These are phyloP conservation scores for Phanerochaete carnosa DNA, from an alignment of 768 basidiomycete species.

Conservation along the genomic window DNA sequence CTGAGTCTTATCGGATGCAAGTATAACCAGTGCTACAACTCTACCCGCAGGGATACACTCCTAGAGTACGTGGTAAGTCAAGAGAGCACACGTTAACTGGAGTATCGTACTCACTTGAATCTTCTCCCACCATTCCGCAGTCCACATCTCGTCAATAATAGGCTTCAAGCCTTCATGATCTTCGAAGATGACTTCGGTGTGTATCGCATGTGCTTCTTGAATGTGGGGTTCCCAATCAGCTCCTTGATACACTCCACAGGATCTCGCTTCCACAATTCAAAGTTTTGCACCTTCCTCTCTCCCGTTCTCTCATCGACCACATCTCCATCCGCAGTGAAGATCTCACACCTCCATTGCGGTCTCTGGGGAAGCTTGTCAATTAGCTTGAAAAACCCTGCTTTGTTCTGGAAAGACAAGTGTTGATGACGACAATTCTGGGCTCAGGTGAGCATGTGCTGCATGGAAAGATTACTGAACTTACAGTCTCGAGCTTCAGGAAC, in stretches of 20 bases:
- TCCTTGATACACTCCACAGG: slow-evolving; percentile 34
- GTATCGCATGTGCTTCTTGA: slow-evolving; percentile 25
- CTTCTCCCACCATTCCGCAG: slow-evolving; percentile 48
- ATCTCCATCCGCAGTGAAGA: slow-evolving; percentile 12
- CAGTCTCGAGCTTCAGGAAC: slow-evolving; percentile 14
- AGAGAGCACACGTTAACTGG: background rate
- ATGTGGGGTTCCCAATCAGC: slow-evolving; percentile 32
- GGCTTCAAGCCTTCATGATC: slow-evolving; percentile 22
- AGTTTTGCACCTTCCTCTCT: slow-evolving; percentile 17
- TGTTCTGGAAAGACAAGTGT: slow-evolving; percentile 19
- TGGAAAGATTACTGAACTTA: background rate
- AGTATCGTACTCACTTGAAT: slow-evolving; percentile 38
- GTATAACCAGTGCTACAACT: slow-evolving; percentile 25
- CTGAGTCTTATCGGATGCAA: slow-evolving; percentile 30
- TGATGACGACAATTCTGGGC: slow-evolving; percentile 3
- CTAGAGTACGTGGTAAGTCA: background rate
- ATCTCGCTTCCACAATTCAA: slow-evolving; percentile 33
- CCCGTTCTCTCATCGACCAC: slow-evolving; percentile 11
- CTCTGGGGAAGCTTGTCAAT: slow-evolving; percentile 17
- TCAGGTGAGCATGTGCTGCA: background rate
- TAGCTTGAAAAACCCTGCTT: slow-evolving; percentile 16
- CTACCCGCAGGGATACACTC: slow-evolving; percentile 12
- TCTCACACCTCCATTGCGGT: slow-evolving; percentile 16
- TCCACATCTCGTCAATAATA: slow-evolving; percentile 39
- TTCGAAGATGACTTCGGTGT: slow-evolving; percentile 34